Conservation (phyloP, 805 yeast species). For the Kluyveromyces siamensis region DNA sequence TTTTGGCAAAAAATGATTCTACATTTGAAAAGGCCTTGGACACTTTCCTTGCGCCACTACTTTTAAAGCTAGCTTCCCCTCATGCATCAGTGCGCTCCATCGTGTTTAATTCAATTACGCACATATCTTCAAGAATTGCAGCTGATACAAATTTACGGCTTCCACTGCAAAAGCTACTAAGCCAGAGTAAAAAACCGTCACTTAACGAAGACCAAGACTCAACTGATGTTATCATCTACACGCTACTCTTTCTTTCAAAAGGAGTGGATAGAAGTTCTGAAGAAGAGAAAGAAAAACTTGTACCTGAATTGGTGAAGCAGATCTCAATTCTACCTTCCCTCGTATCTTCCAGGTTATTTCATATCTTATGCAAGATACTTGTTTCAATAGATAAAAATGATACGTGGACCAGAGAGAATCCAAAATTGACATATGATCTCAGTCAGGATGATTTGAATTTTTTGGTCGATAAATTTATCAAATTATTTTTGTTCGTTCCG, state of each 20-base stretch:
- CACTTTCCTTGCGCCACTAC: constrained; percentile 63
- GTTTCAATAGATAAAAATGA: constrained; percentile 29
- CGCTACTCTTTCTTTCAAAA: constrained; percentile 56
- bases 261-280: constrained; percentile 49
- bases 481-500: constrained; percentile 51
- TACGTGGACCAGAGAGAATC: background rate
- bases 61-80: constrained; percentile 70
- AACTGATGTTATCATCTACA: constrained; percentile 47
- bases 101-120: constrained; percentile 57
- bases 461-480: constrained; percentile 40
- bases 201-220: constrained; percentile 35
- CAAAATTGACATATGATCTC: constrained; percentile 16
- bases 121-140: constrained; percentile 57
- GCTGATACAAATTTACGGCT: constrained; percentile 45
- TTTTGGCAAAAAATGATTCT: constrained; percentile 59
- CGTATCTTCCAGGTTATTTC: constrained; percentile 51
- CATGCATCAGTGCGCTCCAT: constrained; percentile 57
- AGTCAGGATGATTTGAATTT: constrained; percentile 29
- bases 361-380: constrained; percentile 48
- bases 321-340: constrained; percentile 32
- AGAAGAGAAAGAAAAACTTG: constrained; percentile 31
- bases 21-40: constrained; percentile 55
- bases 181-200: constrained; percentile 54
- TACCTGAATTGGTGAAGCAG: constrained; percentile 40
- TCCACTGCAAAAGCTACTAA: constrained; percentile 54